Base-by-base conservation (phyloP, 768 basidiomycete genomes). In the Psilocybe sp. region DNA sequence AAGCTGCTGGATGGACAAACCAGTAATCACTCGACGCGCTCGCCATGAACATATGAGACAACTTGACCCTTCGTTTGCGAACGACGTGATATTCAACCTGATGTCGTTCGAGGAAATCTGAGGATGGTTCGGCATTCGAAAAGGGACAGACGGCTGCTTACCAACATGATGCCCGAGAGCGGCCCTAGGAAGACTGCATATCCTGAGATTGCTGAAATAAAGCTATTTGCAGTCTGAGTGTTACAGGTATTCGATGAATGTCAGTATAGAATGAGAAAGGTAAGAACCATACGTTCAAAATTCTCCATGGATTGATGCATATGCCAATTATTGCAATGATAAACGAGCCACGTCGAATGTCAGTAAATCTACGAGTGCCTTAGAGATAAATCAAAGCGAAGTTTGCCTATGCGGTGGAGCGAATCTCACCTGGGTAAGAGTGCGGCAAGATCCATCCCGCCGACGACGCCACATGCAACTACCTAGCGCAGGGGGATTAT, bases 151-250 rank as follows among this genome's bases (percentile, higher is more conserved):
- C 8, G 7, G 8, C 8, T 14, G 54, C 58, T 9, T 34, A 68
- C 67, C 18, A 65, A 44, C 65, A 66, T 68, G 42, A 68, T 66
- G 3, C 67, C 67, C 1, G 65, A 63, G 7, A 66, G 51, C 9
- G 67, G 65, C 2, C 65, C 65, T 15, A 68, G 57, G 44, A 68
- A 68, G 7, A 65, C 64, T 0, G 62, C 65, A 40, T 66, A 66
- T 37, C 57, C 64, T 2, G 64, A 65, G 35, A 68, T 64, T 6
- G 65, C 63, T 10, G 65, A 57, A 39, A 66, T 68, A 45, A 68
- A 66, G 15, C 56, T 56, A 44, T 59, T 57, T 2, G 59, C 48
- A 11, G 55, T 58, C 59, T 61, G 32, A 12, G 18, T 8, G 19
- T 1, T 18, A 15, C 7, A 28, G 42, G 6, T 10, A 14, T 5